Conservation (phyloP, 2,329 filamentous ascomycete species). For the Alternaria sp. region DNA sequence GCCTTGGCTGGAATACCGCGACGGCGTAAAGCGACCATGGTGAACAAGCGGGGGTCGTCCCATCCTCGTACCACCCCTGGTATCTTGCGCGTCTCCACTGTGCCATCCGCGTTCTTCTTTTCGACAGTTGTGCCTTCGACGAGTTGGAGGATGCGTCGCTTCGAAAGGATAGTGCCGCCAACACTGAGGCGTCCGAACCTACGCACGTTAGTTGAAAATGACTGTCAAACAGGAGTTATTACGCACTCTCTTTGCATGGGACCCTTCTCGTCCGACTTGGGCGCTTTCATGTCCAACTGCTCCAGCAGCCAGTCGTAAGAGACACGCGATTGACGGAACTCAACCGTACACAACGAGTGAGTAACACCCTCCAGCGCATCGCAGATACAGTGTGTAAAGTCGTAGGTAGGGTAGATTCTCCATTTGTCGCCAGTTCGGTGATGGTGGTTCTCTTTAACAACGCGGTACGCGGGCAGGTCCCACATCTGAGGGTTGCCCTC, state of each 20-base stretch:
- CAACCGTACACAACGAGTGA: slow-evolving; percentile 91
- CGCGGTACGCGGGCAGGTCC: slow-evolving; percentile 91
- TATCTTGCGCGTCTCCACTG: slow-evolving; percentile 50
- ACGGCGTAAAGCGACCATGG: slow-evolving; percentile 82
- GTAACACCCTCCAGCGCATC: slow-evolving; percentile 94
- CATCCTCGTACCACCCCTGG: slow-evolving; percentile 76
- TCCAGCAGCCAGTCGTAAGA: slow-evolving; percentile 94
- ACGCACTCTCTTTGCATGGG: slow-evolving; percentile 87
- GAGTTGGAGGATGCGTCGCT: slow-evolving; percentile 82
- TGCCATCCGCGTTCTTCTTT: slow-evolving; percentile 56
- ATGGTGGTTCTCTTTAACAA: slow-evolving; percentile 77
- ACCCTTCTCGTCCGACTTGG: slow-evolving; percentile 59
- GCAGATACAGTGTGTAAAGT: slow-evolving; percentile 89
- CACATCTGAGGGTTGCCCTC: slow-evolving; percentile 94
- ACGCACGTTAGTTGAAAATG: slow-evolving; percentile 18
- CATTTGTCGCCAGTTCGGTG: slow-evolving; percentile 83
- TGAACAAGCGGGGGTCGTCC: slow-evolving; percentile 92
- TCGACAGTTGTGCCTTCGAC: slow-evolving; percentile 69
- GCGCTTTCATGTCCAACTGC: slow-evolving; percentile 81
- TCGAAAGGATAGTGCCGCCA: slow-evolving; percentile 85
- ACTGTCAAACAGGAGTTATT: neutral
- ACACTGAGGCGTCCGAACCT: slow-evolving; percentile 76
- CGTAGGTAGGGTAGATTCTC: slow-evolving; percentile 95
- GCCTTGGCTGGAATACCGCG: slow-evolving; percentile 88
- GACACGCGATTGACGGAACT: slow-evolving; percentile 84